Conservation (phyloP, 1,139 yeast genomes). For the Debaryomyces nepalensis region DNA sequence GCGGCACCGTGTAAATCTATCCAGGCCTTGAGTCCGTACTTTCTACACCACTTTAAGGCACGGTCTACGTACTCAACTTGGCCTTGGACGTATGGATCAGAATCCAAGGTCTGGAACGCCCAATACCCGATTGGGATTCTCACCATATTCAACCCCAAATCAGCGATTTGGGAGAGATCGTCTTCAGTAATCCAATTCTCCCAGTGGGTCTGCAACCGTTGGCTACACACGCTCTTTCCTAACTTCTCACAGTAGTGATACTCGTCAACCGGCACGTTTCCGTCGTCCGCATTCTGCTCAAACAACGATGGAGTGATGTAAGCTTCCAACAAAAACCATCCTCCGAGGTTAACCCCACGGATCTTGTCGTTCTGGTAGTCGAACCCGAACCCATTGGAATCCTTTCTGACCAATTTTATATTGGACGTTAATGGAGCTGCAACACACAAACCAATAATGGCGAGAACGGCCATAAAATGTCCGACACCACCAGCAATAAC, state of each 20-base stretch:
- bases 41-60: conserved; percentile 78
- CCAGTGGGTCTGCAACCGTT: conserved; percentile 74
- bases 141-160: conserved; percentile 79
- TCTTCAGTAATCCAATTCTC: conserved; percentile 71
- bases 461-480: conserved; percentile 5
- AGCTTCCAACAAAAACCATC: conserved; percentile 88
- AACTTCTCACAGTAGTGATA: conserved; percentile 66
- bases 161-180: conserved; percentile 67
- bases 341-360: conserved; percentile 86
- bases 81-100: conserved; percentile 90
- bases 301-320: conserved; percentile 86
- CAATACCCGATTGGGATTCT: conserved; percentile 96
- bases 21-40: conserved; percentile 75
- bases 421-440: conserved; percentile 6
- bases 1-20: conserved; percentile 95
- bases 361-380: conserved; percentile 59
- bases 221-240: conserved; percentile 62
- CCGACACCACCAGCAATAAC: conserved; percentile 4
- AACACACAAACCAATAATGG: conserved; percentile 6
- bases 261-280: conserved; percentile 77
- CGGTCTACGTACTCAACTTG: conserved; percentile 73
- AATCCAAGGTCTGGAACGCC: conserved; percentile 71
- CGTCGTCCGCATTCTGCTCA: conserved; percentile 43
- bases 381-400: conserved; percentile 32
- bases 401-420: conserved; percentile 12